Evolutionary conservation across 2,329 filamentous ascomycete species (phyloP).

Genomic region (Sarocladium kiliense): DNA sequence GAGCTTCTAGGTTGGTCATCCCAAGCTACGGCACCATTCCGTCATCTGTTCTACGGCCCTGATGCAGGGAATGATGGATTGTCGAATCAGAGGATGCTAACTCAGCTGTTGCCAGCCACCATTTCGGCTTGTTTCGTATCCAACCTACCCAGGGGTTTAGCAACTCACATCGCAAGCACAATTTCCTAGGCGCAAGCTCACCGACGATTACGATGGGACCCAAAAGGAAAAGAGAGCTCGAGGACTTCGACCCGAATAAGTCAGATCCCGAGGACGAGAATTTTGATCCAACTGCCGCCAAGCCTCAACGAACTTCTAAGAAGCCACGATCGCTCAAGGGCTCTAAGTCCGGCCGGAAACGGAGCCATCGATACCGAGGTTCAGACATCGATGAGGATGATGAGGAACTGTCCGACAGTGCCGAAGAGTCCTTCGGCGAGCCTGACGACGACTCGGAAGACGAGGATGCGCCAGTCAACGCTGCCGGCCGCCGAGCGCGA

Average conservation of each 20-base stretch:
- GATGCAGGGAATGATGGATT: too few relatives aligned
- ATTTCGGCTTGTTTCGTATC: background rate
- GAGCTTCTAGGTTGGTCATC: background rate
- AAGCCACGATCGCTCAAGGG: constrained; percentile 35
- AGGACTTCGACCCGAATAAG: constrained; percentile 60
- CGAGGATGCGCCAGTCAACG: constrained; percentile 37
- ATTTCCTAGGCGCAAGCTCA: background rate
- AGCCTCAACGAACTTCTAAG: constrained; percentile 36
- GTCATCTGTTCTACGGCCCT: background rate
- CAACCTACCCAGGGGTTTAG: background rate
- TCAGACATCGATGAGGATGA: constrained; percentile 61
- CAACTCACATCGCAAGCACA: background rate
- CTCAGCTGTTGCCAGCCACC: background rate
- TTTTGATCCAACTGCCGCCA: constrained; percentile 50
- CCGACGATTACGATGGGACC: constrained; percentile 22
- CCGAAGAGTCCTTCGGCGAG: constrained; percentile 43
- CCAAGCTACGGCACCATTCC: background rate
- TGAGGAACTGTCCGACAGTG: constrained; percentile 49
- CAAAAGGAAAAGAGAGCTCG: constrained; percentile 54
- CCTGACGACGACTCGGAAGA: constrained; percentile 36
- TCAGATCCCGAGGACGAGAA: constrained; percentile 63
- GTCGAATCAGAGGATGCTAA: too few relatives aligned
- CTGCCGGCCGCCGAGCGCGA: constrained; percentile 43
- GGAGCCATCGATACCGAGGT: constrained; percentile 43
- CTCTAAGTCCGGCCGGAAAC: constrained; percentile 28